These are phyloP conservation scores for Cladosporium sphaerospermum DNA, from an alignment of 2,329 filamentous ascomycete genomes.

Conservation along the genomic window DNA sequence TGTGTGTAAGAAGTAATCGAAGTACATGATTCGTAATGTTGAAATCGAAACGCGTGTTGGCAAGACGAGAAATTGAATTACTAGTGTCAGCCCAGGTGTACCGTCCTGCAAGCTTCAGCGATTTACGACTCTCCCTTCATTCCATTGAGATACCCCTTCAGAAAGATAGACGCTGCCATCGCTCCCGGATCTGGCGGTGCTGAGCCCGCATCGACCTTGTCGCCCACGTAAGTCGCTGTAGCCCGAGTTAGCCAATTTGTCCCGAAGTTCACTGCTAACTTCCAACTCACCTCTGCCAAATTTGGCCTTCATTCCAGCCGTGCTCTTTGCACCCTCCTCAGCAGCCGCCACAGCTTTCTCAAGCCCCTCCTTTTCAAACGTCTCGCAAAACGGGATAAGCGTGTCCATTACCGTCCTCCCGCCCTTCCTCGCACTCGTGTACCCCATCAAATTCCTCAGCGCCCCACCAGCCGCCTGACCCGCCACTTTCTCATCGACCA, in stretches of 20 bases:
- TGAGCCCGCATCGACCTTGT: conserved; percentile 21
- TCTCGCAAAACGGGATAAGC: conserved; percentile 34
- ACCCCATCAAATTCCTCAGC: conserved; percentile 38
- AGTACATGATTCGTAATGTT: no score
- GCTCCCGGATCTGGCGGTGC: conserved; percentile 33
- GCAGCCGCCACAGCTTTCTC: conserved; percentile 27
- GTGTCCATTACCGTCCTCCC: conserved; percentile 35
- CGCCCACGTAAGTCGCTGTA: conserved; percentile 31
- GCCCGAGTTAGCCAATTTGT: neutral
- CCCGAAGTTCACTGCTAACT: neutral
- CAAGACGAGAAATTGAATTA: neutral
- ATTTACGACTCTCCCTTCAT: no score
- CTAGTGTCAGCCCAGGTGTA: neutral
- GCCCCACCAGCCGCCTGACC: conserved; percentile 31
- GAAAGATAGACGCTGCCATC: conserved; percentile 32
- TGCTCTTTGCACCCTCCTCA: conserved; percentile 29
- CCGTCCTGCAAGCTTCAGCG: no score
- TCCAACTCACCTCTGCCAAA: conserved; percentile 28
- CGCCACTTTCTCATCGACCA: conserved; percentile 21
- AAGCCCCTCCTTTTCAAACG: conserved; percentile 22
- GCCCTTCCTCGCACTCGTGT: conserved; percentile 31
- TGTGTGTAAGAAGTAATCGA: conserved; percentile 29
- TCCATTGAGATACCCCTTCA: conserved; percentile 19
- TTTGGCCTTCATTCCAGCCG: conserved; percentile 31
- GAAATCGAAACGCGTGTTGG: no score